These are phyloP conservation scores for Psilocybe subaeruginosa DNA, from an alignment of 768 basidiomycete genomes.

Conservation along the genomic window DNA sequence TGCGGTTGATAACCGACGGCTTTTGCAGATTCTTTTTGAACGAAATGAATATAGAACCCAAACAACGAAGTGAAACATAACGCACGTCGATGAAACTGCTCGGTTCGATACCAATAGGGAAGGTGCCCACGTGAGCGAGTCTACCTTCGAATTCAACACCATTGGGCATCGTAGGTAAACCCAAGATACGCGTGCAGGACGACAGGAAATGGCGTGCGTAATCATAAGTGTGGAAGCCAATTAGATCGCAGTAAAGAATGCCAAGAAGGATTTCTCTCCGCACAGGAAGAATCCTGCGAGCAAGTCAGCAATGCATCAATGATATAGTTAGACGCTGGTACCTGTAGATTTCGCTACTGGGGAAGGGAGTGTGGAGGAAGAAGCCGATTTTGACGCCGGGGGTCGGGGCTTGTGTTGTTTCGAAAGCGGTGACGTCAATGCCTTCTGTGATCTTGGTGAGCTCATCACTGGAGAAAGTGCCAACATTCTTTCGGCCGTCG, in stretches of 20 bases:
- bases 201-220: slow-evolving; percentile 99
- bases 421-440: slow-evolving; percentile 53
- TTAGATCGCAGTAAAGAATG: slow-evolving; percentile 92
- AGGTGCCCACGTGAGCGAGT: slow-evolving; percentile 96
- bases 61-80: not conserved
- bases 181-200: slow-evolving; percentile 95
- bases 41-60: not conserved
- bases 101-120: slow-evolving; percentile 99
- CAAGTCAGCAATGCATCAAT: slow-evolving; percentile 10
- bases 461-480: slow-evolving; percentile 62
- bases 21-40: slow-evolving; percentile 71
- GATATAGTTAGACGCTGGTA: slow-evolving; percentile 27
- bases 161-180: slow-evolving; percentile 96
- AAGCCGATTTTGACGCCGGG: slow-evolving; percentile 93
- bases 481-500: slow-evolving; percentile 63
- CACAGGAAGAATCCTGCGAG: slow-evolving; percentile 87
- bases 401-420: slow-evolving; percentile 40
- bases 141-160: slow-evolving; percentile 96
- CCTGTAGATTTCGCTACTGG: slow-evolving; percentile 97
- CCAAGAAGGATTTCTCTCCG: slow-evolving; percentile 97
- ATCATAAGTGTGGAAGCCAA: slow-evolving; percentile 99
- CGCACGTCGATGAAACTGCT: slow-evolving; percentile 82
- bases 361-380: slow-evolving; percentile 99
- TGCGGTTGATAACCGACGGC: slow-evolving; percentile 78
- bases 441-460: slow-evolving; percentile 75